Percentiles rank a stretch among this genome's conserved stretches.
Evolutionary conservation across 345 rosid genomes (phyloP).

Genomic region (Euclidium syriacum): DNA sequence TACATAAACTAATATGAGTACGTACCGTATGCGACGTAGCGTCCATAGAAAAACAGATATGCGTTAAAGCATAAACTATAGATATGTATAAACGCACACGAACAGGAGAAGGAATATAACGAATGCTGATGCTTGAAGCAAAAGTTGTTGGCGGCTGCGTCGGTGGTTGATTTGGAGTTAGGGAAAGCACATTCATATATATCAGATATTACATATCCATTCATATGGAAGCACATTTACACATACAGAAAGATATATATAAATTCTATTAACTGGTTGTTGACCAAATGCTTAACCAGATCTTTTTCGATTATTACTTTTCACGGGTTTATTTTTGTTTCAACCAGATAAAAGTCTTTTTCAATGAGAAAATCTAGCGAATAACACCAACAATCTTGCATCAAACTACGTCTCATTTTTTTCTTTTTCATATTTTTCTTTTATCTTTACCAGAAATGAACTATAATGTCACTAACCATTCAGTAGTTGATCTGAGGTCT

Average conservation of each 20-base stretch:
- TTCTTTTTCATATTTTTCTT: not conserved
- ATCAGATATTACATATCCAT: not conserved
- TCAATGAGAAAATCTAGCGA: conserved; percentile 7
- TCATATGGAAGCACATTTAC: not conserved
- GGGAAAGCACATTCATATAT: not conserved
- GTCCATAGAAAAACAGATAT: no score
- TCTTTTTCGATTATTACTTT: not conserved
- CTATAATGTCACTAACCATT: conserved; percentile 20
- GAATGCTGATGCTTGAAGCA: conserved; percentile 16
- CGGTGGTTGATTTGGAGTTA: conserved; percentile 6
- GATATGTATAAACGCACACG: not conserved
- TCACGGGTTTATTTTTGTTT: not conserved
- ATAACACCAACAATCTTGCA: not conserved
- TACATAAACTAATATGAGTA: no score
- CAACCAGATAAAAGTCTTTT: not conserved
- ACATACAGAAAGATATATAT: not conserved
- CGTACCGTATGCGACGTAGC: not conserved
- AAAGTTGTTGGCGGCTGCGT: conserved; percentile 10
- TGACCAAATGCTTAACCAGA: conserved; percentile 21
- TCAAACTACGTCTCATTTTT: conserved; percentile 1
- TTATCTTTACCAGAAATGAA: conserved; percentile 9
- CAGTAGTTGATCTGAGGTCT: not conserved
- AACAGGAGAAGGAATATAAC: conserved; percentile 5
- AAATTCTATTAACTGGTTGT: conserved; percentile 8
- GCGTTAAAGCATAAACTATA: no score